Evolutionary conservation across 2,329 filamentous ascomycete species (phyloP).

Genomic region (Colletotrichum sp.): DNA sequence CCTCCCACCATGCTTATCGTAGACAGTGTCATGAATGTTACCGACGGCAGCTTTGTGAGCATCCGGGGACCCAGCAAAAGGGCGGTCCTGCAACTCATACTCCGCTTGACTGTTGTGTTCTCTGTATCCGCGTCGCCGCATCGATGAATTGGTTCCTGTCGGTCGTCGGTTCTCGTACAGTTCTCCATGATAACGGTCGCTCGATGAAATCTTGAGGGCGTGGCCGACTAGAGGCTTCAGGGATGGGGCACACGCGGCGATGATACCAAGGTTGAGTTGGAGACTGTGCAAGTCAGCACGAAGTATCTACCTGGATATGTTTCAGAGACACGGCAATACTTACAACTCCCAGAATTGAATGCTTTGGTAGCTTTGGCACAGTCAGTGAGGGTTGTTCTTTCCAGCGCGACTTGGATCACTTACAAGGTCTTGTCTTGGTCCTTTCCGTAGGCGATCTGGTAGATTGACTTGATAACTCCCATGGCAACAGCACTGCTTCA

Average conservation of each 20-base stretch:
- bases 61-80: background rate
- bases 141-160: background rate
- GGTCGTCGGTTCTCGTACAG: background rate
- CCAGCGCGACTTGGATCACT: background rate
- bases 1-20: background rate
- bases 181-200: background rate
- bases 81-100: background rate
- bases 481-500: slow-evolving; percentile 38
- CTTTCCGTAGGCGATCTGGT: slow-evolving; percentile 30
- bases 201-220: slow-evolving; percentile 29
- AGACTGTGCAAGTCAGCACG: slow-evolving; percentile 31
- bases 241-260: slow-evolving; percentile 28
- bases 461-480: slow-evolving; percentile 41
- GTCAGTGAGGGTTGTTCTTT: fast-evolving
- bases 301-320: slow-evolving; percentile 27
- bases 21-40: background rate
- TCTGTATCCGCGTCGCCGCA: slow-evolving; percentile 2
- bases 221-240: slow-evolving; percentile 40
- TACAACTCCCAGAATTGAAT: background rate
- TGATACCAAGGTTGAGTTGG: background rate
- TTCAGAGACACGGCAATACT: background rate
- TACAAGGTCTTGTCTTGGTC: background rate
- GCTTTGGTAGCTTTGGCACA: background rate
- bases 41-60: background rate
- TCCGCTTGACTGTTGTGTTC: background rate